Evolutionary conservation across 768 basidiomycete genomes (phyloP).

Genomic region (Russula olivacea): DNA sequence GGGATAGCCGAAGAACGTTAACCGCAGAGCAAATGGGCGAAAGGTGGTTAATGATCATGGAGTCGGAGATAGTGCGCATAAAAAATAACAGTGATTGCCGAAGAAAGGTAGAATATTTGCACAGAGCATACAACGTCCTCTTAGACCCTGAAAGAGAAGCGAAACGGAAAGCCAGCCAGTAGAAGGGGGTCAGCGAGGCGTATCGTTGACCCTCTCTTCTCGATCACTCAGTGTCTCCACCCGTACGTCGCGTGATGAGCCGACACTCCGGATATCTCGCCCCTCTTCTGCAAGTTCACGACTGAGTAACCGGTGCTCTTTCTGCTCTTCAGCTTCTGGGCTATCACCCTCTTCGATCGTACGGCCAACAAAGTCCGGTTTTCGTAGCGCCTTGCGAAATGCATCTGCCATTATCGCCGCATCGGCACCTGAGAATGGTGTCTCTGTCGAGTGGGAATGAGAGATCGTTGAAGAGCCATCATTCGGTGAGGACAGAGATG

Average conservation of each 20-base stretch:
- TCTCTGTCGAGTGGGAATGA: constrained; percentile 52
- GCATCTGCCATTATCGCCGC: constrained; percentile 93
- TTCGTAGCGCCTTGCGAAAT: constrained; percentile 80
- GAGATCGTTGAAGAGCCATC: constrained; percentile 75
- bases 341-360: constrained; percentile 68
- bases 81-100: constrained; percentile 21
- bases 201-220: constrained; percentile 31
- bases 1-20: constrained; percentile 3
- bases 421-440: constrained; percentile 75
- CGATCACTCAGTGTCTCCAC: constrained; percentile 64
- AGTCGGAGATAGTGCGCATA: constrained; percentile 22
- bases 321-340: constrained; percentile 42
- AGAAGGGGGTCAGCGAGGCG: constrained; percentile 19
- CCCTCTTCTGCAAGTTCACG: constrained; percentile 85
- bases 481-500: constrained; percentile 33
- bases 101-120: constrained; percentile 23
- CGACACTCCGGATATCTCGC: constrained; percentile 79
- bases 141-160: constrained; percentile 20
- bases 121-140: constrained; percentile 22
- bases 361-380: constrained; percentile 75
- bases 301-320: constrained; percentile 45
- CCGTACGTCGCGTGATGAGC: constrained; percentile 70
- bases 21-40: constrained; percentile 4
- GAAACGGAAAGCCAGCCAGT: not conserved
- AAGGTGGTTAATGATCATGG: constrained; percentile 15